Evolutionary conservation across 495 filamentous ascomycete genomes (phyloP), one percentile per base, ranked within the genome.

Genomic region (Friedmanniomyces endolithicus): DNA sequence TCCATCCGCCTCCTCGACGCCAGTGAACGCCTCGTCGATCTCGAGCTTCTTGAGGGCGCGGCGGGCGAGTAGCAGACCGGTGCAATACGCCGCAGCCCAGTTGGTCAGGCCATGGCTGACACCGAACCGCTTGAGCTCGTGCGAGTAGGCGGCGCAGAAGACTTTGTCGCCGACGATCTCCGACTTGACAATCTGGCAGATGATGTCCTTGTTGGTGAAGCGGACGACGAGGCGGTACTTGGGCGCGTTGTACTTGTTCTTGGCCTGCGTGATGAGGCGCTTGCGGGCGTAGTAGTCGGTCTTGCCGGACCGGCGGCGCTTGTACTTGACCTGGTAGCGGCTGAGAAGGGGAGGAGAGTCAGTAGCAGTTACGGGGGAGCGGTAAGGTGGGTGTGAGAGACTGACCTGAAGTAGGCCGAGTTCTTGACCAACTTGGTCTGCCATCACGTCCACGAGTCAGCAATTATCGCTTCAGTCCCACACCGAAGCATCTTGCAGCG

Each of bases 201-300:
- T 82, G 79, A 99, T 94, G 77, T 98, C 92, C 71, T 87, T 86
- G 82, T 97, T 97, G 82, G 94, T 96, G 87, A 99, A 99, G 72
- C 92, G 90, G 70, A 99, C 90, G 55, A 99, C 92, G 69, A 99
- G 86, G 70, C 92, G 86, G 83, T 99, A 96, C 80, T 99, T 99
- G 72, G 92, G 90, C 47, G 90, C 85, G 74, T 90, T 92, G 86
- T 96, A 98, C 82, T 97, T 97, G 87, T 97, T 97, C 88, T 97
- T 99, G 74, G 92, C 92, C 80, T 99, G 92, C 76, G 88, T 90
- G 82, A 95, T 94, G 75, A 99, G 79, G 68, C 92, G 86, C 84
- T 96, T 95, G 77, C 92, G 92, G 70, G 92, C 92, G 73, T 95
- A 97, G 87, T 99, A 99, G 72, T 99, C 92, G 76, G 92, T 99